phyloP scores from a whole-genome alignment of 2,329 filamentous ascomycete genomes.

The Colletotrichum musae region DNA sequence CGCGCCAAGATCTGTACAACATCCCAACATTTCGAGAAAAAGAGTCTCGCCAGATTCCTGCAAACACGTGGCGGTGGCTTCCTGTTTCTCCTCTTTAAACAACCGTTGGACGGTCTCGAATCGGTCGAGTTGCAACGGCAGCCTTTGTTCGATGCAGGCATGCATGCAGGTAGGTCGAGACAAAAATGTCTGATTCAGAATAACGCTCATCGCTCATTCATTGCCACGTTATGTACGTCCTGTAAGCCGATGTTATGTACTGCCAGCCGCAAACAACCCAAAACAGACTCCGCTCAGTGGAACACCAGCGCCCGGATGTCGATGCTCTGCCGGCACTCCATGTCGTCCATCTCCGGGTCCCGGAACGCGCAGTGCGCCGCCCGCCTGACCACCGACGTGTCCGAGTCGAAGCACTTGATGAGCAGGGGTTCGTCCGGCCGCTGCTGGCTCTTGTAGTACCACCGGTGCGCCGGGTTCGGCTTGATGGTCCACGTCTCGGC shows the following conservation, averaged over 20 bases:
- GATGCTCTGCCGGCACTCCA: constrained; percentile 85
- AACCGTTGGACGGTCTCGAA: too few species aligned
- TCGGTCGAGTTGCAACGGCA: too few species aligned
- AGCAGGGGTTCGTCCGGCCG: constrained; percentile 69
- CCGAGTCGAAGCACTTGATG: constrained; percentile 75
- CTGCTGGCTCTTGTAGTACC: constrained; percentile 68
- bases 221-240: too few species aligned
- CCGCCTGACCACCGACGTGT: constrained; percentile 66
- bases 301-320: constrained; percentile 91
- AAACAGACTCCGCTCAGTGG: constrained; percentile 45
- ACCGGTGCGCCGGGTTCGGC: constrained; percentile 56
- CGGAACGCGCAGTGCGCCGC: constrained; percentile 84
- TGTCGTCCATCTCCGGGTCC: constrained; percentile 79
- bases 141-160: too few species aligned
- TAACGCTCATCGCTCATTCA: too few species aligned
- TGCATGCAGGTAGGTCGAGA: too few species aligned
- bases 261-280: background rate
- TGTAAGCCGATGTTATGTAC: background rate
- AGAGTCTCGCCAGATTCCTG: background rate
- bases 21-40: constrained; percentile 7
- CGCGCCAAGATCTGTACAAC: background rate
- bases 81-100: too few species aligned
- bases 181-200: too few species aligned
- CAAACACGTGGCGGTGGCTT: background rate
- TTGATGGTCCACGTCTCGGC: constrained; percentile 56